Evolutionary conservation across 1,139 yeast species (phyloP), one percentile per base, ranked within the genome.

Genomic region (Candida freyschussii): DNA sequence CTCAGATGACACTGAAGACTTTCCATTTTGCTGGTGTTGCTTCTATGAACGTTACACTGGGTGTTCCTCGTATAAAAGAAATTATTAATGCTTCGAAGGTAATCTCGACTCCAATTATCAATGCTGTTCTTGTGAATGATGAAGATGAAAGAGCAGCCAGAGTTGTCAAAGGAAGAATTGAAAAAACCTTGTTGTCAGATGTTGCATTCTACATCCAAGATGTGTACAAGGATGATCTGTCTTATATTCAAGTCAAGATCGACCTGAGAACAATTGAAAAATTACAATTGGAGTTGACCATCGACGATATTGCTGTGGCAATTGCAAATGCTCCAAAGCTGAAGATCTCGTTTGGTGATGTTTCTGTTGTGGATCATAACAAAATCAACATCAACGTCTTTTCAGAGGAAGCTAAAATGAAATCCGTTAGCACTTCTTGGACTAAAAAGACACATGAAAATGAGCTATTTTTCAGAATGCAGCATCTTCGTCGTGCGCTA

Each of bases 1-100:
- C 98, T 1, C 98, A 91, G 62, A 91, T 91, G 98, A 91, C 98
- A 8, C 72, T 91, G 62, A 91, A 91, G 63, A 91, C 98, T 54
- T 91, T 91, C 85, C 98, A 91, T 68, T 91, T 91, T 70, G 98
- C 98, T 52, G 98, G 98, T 69, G 98, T 91, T 39, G 98, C 98
- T 20, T 84, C 96, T 30, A 91, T 91, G 98, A 91, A 91, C 66
- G 95, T 91, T 47, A 91, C 98, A 0, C 73, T 91, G 49, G 98
- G 98, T 75, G 98, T 91, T 29, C 98, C 98, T 24, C 96, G 98
- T 72, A 91, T 91, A 56, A 91, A 91, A 63, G 99, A 91, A 69
- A 91, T 91, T 57, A 91, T 91, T 57, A 93, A 91, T 60, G 99
- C 98, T 1, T 85, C 96, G 13, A 93, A 93, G 59, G 76, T 78